These are phyloP conservation scores for Exophiala calicioides DNA, from an alignment of 2,329 filamentous ascomycete genomes.

Conservation along the genomic window DNA sequence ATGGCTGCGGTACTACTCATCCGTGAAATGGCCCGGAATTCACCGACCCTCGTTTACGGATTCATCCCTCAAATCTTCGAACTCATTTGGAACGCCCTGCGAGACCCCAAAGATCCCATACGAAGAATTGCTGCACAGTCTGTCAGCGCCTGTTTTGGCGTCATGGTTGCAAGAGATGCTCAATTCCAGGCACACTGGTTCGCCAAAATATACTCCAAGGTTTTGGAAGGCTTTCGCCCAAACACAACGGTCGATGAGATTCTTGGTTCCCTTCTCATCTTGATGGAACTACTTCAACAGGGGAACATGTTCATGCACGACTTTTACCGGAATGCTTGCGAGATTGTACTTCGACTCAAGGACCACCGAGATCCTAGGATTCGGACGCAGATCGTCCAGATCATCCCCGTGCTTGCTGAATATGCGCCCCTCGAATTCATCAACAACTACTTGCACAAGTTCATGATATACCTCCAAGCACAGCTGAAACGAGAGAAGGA, in stretches of 20 bases:
- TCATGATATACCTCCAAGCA: slow-evolving; percentile 93
- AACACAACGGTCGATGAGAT: slow-evolving; percentile 77
- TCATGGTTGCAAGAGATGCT: slow-evolving; percentile 89
- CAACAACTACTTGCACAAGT: slow-evolving; percentile 83
- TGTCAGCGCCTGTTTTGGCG: slow-evolving; percentile 92
- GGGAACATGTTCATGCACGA: slow-evolving; percentile 99
- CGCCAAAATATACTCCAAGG: slow-evolving; percentile 84
- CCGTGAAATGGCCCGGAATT: slow-evolving; percentile 86
- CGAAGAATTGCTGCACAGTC: slow-evolving; percentile 89
- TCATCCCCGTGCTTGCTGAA: slow-evolving; percentile 89
- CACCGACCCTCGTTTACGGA: slow-evolving; percentile 90
- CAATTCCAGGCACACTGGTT: slow-evolving; percentile 87
- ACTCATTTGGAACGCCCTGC: slow-evolving; percentile 90
- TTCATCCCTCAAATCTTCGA: slow-evolving; percentile 96
- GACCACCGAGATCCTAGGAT: slow-evolving; percentile 89
- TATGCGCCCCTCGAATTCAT: slow-evolving; percentile 92
- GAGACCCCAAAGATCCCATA: slow-evolving; percentile 88
- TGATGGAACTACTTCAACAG: slow-evolving; percentile 90
- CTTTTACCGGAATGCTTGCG: slow-evolving; percentile 86
- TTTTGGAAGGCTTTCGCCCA: slow-evolving; percentile 74
- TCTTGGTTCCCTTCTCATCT: slow-evolving; percentile 88
- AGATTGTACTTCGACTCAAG: slow-evolving; percentile 88
- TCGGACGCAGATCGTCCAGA: slow-evolving; percentile 81
- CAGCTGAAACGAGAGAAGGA: slow-evolving; percentile 96
- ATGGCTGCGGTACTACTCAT: slow-evolving; percentile 92